Evolutionary conservation across 2,329 filamentous ascomycete genomes (phyloP), one percentile per base, ranked within the genome.

Genomic region (Daldinia eschscholtzii): DNA sequence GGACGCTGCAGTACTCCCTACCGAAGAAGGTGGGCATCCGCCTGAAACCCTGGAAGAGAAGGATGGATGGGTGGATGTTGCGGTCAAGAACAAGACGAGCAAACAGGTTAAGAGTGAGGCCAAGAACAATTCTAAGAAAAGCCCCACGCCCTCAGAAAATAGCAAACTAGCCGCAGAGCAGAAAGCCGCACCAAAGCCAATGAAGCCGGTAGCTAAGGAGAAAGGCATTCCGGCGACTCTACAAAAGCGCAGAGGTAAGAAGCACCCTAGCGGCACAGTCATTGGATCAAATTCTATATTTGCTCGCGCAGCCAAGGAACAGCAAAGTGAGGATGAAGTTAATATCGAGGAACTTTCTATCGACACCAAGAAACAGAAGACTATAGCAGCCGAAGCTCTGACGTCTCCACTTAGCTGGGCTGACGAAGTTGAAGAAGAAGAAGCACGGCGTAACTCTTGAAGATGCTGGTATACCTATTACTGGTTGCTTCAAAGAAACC

Each of bases 231-330:
- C 39, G 15, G 20, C 39, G 4, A 58, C 35, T 15, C 18, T 37
- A 3, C 60, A 44, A 12, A 56, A 42, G 35, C 55, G 35, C 35
- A 60, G 41, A 26, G n/a, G 15, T 9, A 23, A 18, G 20, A 64
- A 57, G 28, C 20, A 37, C 3, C 20, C 12, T 15, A 28, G 33
- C 12, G 66, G 66, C 15, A 68, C 66, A 3, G 50, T 68, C 6
- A 68, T 68, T 6, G 66, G 66, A 3, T 68, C 62, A 7, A 65
- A 62, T 23, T 59, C 61, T 0, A 15, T 20, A 7, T 68, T 65
- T 23, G 65, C 66, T 13, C 55, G 55, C 23, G 39, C 39, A 44
- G 55, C 55, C 15, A 52, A 52, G 26, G 46, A 26, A n/a, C 28
- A n/a, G 6, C 13, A 30, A 52, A n/a, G 26, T 12, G 46, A 52